Percentiles rank a stretch among this genome's conserved stretches.
Evolutionary conservation across 306 rosid species (phyloP).

Genomic region (Rosa chinensis): DNA sequence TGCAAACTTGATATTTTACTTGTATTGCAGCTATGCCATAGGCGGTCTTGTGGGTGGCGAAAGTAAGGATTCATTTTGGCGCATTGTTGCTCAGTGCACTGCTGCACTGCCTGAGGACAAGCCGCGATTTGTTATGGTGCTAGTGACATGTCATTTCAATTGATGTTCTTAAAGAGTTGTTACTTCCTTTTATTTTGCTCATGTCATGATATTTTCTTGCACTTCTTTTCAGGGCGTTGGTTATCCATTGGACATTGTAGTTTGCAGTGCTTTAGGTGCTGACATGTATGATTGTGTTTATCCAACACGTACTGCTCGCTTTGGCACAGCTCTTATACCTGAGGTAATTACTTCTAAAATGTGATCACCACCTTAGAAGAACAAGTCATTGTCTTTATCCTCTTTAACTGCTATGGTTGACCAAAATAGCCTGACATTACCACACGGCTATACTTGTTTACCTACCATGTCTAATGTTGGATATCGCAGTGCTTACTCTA

Average conservation of each 20-base stretch:
- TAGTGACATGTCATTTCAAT: constrained; percentile 4
- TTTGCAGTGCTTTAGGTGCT: constrained; percentile 97
- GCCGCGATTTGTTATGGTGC: constrained; percentile 97
- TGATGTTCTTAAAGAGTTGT: not conserved
- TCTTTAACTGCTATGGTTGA: too few relatives aligned
- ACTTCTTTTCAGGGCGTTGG: constrained; percentile 85
- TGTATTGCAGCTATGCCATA: constrained; percentile 88
- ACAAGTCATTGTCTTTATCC: too few relatives aligned
- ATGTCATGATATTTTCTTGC: constrained; percentile 23
- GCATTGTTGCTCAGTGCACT: constrained; percentile 77
- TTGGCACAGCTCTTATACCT: constrained; percentile 95
- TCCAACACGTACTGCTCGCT: constrained; percentile 97
- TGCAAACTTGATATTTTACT: constrained; percentile 32
- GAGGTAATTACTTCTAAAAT: constrained; percentile 46
- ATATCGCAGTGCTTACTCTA: too few relatives aligned
- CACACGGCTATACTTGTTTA: too few relatives aligned
- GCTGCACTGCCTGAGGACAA: constrained; percentile 88
- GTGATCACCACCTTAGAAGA: not conserved
- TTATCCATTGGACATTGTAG: constrained; percentile 95
- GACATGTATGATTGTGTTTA: constrained; percentile 98
- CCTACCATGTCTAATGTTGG: too few relatives aligned
- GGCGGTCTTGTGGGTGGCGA: constrained; percentile 99
- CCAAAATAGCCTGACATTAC: too few relatives aligned
- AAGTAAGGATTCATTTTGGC: constrained; percentile 98
- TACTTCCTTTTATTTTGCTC: constrained; percentile 2